Conservation (phyloP, 768 basidiomycete species). For the Xerocomus brunneocitrinus region DNA sequence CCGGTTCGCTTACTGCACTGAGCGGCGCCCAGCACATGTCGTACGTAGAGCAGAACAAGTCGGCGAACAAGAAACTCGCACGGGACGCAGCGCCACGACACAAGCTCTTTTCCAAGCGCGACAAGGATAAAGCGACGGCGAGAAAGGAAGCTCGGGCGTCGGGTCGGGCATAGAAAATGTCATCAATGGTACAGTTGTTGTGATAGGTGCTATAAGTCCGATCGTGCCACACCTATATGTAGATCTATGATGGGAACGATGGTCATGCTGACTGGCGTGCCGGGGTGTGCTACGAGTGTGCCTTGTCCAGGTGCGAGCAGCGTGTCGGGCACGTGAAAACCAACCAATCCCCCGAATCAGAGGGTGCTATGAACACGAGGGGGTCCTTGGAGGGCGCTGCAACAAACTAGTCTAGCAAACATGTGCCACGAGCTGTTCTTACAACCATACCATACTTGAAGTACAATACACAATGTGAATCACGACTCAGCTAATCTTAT, state of each 20-base stretch:
- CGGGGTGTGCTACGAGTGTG: conserved; percentile 13
- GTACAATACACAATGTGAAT: background rate
- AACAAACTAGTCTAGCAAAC: background rate
- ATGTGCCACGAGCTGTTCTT: background rate
- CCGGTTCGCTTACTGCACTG: conserved; percentile 76
- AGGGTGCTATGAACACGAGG: conserved; percentile 27
- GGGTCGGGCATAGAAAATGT: conserved; percentile 23
- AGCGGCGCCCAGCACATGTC: conserved; percentile 92
- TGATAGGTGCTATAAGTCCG: conserved; percentile 17
- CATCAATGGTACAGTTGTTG: conserved; percentile 1
- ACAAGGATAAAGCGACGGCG: conserved; percentile 62
- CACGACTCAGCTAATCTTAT: background rate
- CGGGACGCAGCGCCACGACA: conserved; percentile 52
- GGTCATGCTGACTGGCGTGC: conserved; percentile 12
- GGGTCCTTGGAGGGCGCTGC: conserved; percentile 14
- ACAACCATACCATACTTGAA: background rate
- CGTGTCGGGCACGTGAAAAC: conserved; percentile 28
- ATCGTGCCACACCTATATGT: conserved; percentile 7
- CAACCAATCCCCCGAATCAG: conserved; percentile 25
- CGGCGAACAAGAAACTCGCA: conserved; percentile 77
- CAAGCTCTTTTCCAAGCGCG: conserved; percentile 80
- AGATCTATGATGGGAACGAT: conserved; percentile 12
- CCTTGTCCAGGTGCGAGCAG: conserved; percentile 25
- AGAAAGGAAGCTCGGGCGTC: conserved; percentile 40
- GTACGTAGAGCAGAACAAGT: conserved; percentile 89